These are phyloP conservation scores for Obelidium mucronatum DNA, from an alignment of 192 early-diverging fungal species.

Conservation along the genomic window DNA sequence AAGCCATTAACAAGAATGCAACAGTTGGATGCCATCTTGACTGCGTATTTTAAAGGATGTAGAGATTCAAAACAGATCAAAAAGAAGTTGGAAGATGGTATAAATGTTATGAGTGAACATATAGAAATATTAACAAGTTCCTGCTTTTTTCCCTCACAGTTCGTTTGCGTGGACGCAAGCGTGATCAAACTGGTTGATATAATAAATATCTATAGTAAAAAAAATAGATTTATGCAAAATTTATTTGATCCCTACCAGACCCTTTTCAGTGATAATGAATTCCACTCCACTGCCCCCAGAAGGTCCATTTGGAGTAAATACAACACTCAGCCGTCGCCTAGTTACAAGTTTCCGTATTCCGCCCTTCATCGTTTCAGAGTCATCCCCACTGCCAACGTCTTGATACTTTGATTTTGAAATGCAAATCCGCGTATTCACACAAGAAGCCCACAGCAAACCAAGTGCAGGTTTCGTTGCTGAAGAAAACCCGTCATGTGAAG, in stretches of 20 bases:
- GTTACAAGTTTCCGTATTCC: neutral
- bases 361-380: neutral
- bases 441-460: conserved; percentile 34
- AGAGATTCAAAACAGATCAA: conserved; percentile 69
- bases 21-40: conserved; percentile 79
- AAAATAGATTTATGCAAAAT: neutral
- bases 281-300: conserved; percentile 21
- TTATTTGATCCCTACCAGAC: neutral
- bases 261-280: conserved; percentile 56
- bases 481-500: neutral
- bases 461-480: conserved; percentile 19
- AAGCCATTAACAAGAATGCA: neutral
- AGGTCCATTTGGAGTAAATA: conserved; percentile 10
- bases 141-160: neutral
- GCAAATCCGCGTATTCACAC: conserved; percentile 29
- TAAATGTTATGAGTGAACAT: no score
- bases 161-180: conserved; percentile 27
- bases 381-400: neutral
- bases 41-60: conserved; percentile 62
- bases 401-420: neutral
- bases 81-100: conserved; percentile 83
- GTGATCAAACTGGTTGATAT: conserved; percentile 15
- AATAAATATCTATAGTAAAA: neutral
- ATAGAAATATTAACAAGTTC: neutral
- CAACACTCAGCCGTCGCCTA: neutral